Conservation (phyloP, 345 rosid species). For the Viola odorata region DNA sequence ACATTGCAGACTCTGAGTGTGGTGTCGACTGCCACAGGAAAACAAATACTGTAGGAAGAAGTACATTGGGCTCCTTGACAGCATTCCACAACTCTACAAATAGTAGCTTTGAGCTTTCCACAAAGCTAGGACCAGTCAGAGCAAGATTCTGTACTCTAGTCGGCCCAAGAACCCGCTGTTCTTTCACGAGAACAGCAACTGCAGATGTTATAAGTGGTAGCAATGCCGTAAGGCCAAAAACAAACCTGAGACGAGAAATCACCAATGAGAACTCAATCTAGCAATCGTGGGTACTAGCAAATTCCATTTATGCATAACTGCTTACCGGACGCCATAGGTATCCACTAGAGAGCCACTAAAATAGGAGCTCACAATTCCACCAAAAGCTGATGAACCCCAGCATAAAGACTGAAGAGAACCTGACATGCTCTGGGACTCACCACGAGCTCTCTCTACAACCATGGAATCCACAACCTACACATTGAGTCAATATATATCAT, state of each 20-base stretch:
- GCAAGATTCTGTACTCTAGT: constrained; percentile 35
- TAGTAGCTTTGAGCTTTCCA: constrained; percentile 62
- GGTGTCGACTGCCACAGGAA: constrained; percentile 99
- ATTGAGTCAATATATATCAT: constrained; percentile 8
- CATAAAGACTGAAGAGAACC: constrained; percentile 93
- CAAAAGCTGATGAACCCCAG: constrained; percentile 99
- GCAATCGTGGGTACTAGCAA: not conserved
- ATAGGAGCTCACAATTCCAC: constrained; percentile 93
- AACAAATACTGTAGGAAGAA: constrained; percentile 77
- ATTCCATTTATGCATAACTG: constrained; percentile 5
- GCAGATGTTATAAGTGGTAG: constrained; percentile 82
- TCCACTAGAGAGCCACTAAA: constrained; percentile 93
- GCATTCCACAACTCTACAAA: constrained; percentile 66
- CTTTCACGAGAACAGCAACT: constrained; percentile 90
- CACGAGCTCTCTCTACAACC: constrained; percentile 99
- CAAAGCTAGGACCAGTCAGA: constrained; percentile 39
- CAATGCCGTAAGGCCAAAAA: constrained; percentile 87
- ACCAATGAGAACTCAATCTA: not conserved
- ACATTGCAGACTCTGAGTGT: constrained; percentile 94
- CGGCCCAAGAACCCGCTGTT: constrained; percentile 51
- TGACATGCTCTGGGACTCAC: constrained; percentile 87
- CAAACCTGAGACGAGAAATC: constrained; percentile 57
- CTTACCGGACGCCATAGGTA: constrained; percentile 81
- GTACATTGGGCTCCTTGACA: constrained; percentile 71
- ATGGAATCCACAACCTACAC: constrained; percentile 93